phyloP scores from a whole-genome alignment of 2,329 filamentous ascomycete genomes.

The Orbilia javanica region DNA sequence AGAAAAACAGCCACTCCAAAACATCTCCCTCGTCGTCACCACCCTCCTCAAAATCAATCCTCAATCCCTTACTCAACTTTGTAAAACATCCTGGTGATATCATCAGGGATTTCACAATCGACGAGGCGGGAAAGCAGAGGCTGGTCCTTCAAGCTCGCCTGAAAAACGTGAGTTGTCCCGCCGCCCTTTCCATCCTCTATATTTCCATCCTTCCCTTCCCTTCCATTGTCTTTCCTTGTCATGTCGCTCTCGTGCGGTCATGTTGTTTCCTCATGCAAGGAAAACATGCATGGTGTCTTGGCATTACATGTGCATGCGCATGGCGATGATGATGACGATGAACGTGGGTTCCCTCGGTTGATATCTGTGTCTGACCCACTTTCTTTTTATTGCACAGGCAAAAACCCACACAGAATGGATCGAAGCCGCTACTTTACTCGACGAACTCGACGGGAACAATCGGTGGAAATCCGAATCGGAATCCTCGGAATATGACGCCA shows the following conservation, averaged over 20 bases:
- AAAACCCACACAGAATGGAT: slow-evolving; percentile 79
- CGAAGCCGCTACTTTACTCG: slow-evolving; percentile 79
- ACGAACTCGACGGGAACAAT: slow-evolving; percentile 82
- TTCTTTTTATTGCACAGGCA: slow-evolving; percentile 69
- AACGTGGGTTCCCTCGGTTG: slow-evolving; percentile 49
- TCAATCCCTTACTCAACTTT: slow-evolving; percentile 54
- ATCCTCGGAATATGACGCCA: slow-evolving; percentile 78
- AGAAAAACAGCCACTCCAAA: slow-evolving; percentile 26
- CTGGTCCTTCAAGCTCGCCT: slow-evolving; percentile 55
- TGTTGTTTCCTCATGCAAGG: not conserved
- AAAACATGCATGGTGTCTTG: slow-evolving; percentile 27
- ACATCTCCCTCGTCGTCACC: slow-evolving; percentile 36
- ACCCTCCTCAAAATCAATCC: slow-evolving; percentile 20
- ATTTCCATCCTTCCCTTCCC: not conserved
- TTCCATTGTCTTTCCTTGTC: not conserved
- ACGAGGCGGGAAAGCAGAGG: slow-evolving; percentile 52
- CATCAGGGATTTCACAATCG: slow-evolving; percentile 52
- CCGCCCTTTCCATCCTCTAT: too few species aligned
- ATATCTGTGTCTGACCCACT: slow-evolving; percentile 38
- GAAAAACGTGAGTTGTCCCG: slow-evolving; percentile 55
- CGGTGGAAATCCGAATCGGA: slow-evolving; percentile 80
- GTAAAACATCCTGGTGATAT: slow-evolving; percentile 47
- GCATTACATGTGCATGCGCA: slow-evolving; percentile 23
- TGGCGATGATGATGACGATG: not conserved
- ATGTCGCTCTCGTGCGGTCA: not conserved